Evolutionary conservation across 2,329 filamentous ascomycete species (phyloP).

Genomic region (Cladosporium sp.): DNA sequence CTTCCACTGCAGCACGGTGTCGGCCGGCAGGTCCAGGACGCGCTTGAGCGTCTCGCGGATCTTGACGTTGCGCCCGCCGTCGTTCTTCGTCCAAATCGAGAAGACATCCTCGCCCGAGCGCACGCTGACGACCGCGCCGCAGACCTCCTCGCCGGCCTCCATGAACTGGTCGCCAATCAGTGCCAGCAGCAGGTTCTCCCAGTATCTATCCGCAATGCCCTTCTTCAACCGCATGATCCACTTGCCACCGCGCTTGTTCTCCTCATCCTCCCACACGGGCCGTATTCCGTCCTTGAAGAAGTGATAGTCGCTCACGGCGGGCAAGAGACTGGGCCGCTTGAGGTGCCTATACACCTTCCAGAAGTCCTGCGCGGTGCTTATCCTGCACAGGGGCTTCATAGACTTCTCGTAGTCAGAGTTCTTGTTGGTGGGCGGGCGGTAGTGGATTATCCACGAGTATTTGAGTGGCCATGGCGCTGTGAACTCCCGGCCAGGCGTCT

Average conservation of each 20-base stretch:
- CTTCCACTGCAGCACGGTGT: slow-evolving; percentile 92
- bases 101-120: slow-evolving; percentile 94
- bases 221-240: slow-evolving; percentile 98
- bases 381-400: slow-evolving; percentile 76
- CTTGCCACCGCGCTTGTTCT: slow-evolving; percentile 94
- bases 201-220: slow-evolving; percentile 92
- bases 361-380: slow-evolving; percentile 83
- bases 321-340: slow-evolving; percentile 80
- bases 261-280: slow-evolving; percentile 97
- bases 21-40: slow-evolving; percentile 75
- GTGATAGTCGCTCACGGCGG: slow-evolving; percentile 94
- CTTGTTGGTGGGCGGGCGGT: slow-evolving; percentile 92
- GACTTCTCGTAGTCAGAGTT: slow-evolving; percentile 99
- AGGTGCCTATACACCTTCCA: slow-evolving; percentile 86
- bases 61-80: slow-evolving; percentile 90
- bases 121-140: slow-evolving; percentile 89
- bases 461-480: slow-evolving; percentile 55
- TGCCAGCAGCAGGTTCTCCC: slow-evolving; percentile 88
- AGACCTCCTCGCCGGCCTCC: slow-evolving; percentile 90
- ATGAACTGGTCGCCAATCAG: slow-evolving; percentile 92
- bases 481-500: slow-evolving; percentile 3
- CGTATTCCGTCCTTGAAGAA: slow-evolving; percentile 96
- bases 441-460: slow-evolving; percentile 95
- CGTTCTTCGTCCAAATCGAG: slow-evolving; percentile 95
- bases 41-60: slow-evolving; percentile 97